Conservation (phyloP, 108 stramenopile species). For the Cyclotella atomus region DNA sequence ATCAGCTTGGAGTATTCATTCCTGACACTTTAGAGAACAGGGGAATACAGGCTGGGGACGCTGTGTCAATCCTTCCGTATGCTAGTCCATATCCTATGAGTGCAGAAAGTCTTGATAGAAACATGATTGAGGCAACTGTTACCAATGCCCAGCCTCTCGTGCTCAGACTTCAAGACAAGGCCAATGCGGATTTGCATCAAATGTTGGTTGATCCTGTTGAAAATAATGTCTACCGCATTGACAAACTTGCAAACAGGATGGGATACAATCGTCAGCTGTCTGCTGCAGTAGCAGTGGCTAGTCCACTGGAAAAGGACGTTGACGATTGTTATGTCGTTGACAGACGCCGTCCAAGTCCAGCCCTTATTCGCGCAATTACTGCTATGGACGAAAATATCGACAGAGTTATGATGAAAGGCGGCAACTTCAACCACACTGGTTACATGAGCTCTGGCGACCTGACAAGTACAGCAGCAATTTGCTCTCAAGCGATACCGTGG, state of each 20-base stretch:
- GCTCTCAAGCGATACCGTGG: constrained; percentile 86
- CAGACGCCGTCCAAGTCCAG: constrained; percentile 69
- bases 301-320: constrained; percentile 57
- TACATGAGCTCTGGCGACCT: constrained; percentile 41
- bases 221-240: constrained; percentile 89
- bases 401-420: constrained; percentile 66
- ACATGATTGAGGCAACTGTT: constrained; percentile 93
- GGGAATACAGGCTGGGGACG: constrained; percentile 92
- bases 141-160: constrained; percentile 83
- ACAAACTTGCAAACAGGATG: constrained; percentile 94
- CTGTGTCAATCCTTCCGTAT: constrained; percentile 89
- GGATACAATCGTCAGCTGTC: constrained; percentile 91
- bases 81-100: constrained; percentile 92
- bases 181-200: constrained; percentile 71
- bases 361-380: constrained; percentile 87
- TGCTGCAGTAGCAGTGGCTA: constrained; percentile 76
- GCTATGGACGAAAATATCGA: constrained; percentile 95
- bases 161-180: constrained; percentile 86
- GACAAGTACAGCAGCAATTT: constrained; percentile 87
- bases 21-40: constrained; percentile 88
- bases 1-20: constrained; percentile 91
- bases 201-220: constrained; percentile 77
- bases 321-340: constrained; percentile 47
- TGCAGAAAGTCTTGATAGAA: constrained; percentile 89
- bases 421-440: constrained; percentile 45